Percentiles rank a stretch among this genome's conserved stretches.
phyloP scores from a whole-genome alignment of 228 moss, liverwort and hornwort species.

The Sphagnum magellanicum region DNA sequence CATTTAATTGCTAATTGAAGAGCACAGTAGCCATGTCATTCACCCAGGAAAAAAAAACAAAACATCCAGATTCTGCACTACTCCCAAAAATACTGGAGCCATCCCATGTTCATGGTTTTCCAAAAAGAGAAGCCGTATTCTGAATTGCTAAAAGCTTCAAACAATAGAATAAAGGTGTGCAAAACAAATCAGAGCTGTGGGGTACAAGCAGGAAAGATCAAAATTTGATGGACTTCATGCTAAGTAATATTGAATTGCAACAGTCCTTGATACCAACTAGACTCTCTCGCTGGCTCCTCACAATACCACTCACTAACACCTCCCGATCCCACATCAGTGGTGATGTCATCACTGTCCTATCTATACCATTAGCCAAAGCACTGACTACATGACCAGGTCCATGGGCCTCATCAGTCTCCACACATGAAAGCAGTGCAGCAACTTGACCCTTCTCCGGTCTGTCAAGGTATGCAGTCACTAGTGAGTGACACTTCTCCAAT shows the following conservation, averaged over 20 bases:
- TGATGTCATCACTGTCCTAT: slow-evolving; percentile 24
- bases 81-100: too few species aligned
- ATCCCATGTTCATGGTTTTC: too few species aligned
- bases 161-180: too few species aligned
- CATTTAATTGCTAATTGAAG: too few species aligned
- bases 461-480: slow-evolving; percentile 25
- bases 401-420: slow-evolving; percentile 11
- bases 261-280: slow-evolving; percentile 39
- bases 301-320: slow-evolving; percentile 27
- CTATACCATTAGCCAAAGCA: slow-evolving; percentile 37
- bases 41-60: too few species aligned
- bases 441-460: slow-evolving; percentile 30
- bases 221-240: slow-evolving; percentile 53
- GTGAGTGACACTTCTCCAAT: slow-evolving; percentile 36
- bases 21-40: too few species aligned
- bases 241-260: slow-evolving; percentile 57
- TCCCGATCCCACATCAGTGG: slow-evolving; percentile 34
- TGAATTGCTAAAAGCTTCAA: too few species aligned
- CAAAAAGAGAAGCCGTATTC: too few species aligned
- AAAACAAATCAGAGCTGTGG: neutral
- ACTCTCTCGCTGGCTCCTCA: slow-evolving; percentile 53
- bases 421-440: slow-evolving; percentile 13
- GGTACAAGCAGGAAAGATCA: slow-evolving; percentile 16
- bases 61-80: too few species aligned
- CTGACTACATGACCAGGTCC: slow-evolving; percentile 35